Base-by-base conservation (phyloP, 2,329 filamentous ascomycete genomes). In the Metarhizium album region DNA sequence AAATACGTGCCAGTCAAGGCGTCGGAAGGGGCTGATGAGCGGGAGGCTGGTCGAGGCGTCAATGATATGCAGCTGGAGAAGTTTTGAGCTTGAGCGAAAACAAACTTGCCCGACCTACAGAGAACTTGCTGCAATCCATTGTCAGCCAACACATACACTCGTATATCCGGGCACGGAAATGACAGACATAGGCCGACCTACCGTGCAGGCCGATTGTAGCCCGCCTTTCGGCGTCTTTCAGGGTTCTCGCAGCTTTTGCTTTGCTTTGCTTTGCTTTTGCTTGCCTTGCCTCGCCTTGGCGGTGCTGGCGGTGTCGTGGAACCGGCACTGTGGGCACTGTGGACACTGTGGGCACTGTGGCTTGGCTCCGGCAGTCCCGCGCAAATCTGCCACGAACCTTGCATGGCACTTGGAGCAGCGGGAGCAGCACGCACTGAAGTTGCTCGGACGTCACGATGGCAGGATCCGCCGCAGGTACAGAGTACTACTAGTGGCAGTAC, bases 401-500 rank as follows among this genome's bases (percentile, higher is more conserved):
- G 27, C 27, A 29, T 29, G 27, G 27, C 7, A 29, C 27, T 29
- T 9, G n/a, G 27, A 29, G 27, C 27, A 29, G 11, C 27, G 27
- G 27, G 27, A 29, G 27, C 27, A 29, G 27, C 27, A 29, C 27
- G 27, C 27, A 29, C 27, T 29, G 11, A 14, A n/a, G n/a, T 14
- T 18, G 37, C 14, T 40, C 20, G 37, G 37, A 22, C 33, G 33
- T 35, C 33, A 31, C 29, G n/a, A 27, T 43, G 18, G 11, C 14
- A 16, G 24, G 45, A 23, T 47, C 45, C 31, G 46, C 33, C 31
- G 46, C 46, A 47, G 33, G 46, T 38, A 47, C 46, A 23, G 46
- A 20, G 14, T 43, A 43, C 40, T 5, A n/a, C n/a, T n/a, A n/a
- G 18, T 18, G 13, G 11, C 23, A n/a, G n/a, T n/a, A n/a, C n/a